A percentile compares a stretch with the other conserved stretches of the same genome.
Conservation (phyloP, 2,329 filamentous ascomycete genomes). For the Curvularia hawaiiensis region DNA sequence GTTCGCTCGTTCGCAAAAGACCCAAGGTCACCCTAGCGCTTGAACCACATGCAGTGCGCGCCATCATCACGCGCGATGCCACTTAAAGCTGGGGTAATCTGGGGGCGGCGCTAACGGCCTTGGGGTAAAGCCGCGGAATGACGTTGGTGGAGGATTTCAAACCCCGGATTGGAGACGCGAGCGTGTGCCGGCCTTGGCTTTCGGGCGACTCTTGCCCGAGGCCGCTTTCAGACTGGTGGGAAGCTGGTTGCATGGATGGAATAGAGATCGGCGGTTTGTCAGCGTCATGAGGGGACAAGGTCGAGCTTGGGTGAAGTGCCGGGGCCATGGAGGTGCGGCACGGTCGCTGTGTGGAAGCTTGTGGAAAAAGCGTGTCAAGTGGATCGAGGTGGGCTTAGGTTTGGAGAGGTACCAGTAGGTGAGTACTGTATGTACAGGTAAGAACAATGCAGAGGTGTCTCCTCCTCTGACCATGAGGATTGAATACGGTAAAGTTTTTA, state of each 20-base stretch:
- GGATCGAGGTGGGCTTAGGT: background rate
- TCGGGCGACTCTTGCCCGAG: constrained; percentile 10
- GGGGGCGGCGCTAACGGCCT: background rate
- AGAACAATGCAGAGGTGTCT: no score
- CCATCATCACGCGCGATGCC: no score
- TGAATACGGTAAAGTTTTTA: background rate
- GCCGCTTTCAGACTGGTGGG: background rate
- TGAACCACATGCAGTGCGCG: background rate
- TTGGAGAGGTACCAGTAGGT: background rate
- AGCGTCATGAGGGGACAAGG: background rate
- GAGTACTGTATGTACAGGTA: no score
- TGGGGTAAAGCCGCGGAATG: background rate
- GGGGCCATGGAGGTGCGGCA: background rate
- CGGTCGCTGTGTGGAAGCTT: background rate
- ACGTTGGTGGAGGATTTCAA: background rate
- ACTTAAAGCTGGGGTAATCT: background rate
- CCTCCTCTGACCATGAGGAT: no score
- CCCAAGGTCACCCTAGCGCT: background rate
- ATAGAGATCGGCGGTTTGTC: constrained; percentile 12
- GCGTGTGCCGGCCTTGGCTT: background rate
- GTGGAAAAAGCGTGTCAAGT: constrained; percentile 6
- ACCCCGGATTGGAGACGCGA: no score
- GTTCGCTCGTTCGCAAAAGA: constrained; percentile 12
- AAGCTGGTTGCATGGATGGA: no score
- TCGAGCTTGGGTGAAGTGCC: background rate